Evolutionary conservation across 257 asterid genomes (phyloP).

Genomic region (Asclepias syriaca): DNA sequence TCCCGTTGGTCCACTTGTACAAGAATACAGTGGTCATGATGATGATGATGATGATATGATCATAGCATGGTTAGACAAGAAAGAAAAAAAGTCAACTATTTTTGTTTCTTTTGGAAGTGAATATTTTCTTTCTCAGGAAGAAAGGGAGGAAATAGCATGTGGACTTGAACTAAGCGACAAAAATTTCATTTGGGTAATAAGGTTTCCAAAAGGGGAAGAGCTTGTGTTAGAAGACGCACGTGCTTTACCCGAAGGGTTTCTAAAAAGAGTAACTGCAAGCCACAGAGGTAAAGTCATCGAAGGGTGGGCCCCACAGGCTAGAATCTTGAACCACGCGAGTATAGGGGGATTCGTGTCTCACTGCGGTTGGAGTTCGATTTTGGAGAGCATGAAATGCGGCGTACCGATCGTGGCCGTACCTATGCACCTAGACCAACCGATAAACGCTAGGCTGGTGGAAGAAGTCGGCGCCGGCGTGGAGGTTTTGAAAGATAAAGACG

Average conservation of each 20-base stretch:
- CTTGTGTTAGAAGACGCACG: slow-evolving; percentile 10
- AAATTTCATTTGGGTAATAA: slow-evolving; percentile 21
- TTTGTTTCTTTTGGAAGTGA: slow-evolving; percentile 20
- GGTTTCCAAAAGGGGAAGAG: slow-evolving; percentile 28
- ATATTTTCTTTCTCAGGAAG: slow-evolving; percentile 2
- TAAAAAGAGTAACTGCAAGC: slow-evolving; percentile 14
- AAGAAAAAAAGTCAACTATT: slow-evolving; percentile 1
- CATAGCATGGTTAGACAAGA: slow-evolving; percentile 13
- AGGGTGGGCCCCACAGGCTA: slow-evolving; percentile 31
- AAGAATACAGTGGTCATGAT: neutral
- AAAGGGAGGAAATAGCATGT: slow-evolving; percentile 11
- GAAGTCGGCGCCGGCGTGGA: slow-evolving; percentile 19
- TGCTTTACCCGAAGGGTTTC: slow-evolving; percentile 18
- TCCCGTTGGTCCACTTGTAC: slow-evolving; percentile 10
- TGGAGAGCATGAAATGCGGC: slow-evolving; percentile 25
- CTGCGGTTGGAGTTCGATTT: slow-evolving; percentile 24
- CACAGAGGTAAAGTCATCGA: slow-evolving; percentile 19
- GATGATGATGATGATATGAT: neutral
- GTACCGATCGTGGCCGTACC: slow-evolving; percentile 28
- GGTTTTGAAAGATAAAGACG: slow-evolving; percentile 8
- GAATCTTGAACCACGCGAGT: slow-evolving; percentile 18
- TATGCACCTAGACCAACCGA: slow-evolving; percentile 28
- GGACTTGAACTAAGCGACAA: slow-evolving; percentile 12
- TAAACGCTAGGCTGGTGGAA: slow-evolving; percentile 22
- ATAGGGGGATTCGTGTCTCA: slow-evolving; percentile 23